Conservation (phyloP, 2,329 filamentous ascomycete species). For the Nigrospora oryzae region DNA sequence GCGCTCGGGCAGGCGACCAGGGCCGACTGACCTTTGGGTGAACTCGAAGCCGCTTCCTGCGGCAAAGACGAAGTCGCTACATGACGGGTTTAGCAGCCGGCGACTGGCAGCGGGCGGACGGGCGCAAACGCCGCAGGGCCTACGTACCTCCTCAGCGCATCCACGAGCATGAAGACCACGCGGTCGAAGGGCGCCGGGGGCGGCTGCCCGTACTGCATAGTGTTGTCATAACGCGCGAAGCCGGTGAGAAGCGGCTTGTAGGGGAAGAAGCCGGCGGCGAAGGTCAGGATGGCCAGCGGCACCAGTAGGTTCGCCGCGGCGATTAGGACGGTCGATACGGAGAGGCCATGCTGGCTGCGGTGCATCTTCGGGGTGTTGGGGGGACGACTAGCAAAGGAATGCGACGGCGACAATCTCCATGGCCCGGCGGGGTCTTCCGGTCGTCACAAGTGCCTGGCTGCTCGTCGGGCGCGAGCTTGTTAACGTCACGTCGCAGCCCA, state of each 20-base stretch:
- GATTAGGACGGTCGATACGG: conserved; percentile 35
- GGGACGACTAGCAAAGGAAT: no score
- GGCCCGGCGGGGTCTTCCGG: no score
- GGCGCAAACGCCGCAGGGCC: background rate
- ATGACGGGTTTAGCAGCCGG: background rate
- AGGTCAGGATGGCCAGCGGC: conserved; percentile 64
- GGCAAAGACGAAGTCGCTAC: conserved; percentile 87
- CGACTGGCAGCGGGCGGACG: background rate
- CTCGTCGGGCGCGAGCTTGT: no score
- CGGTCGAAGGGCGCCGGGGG: conserved; percentile 74
- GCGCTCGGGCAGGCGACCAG: background rate
- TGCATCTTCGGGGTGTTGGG: conserved; percentile 2
- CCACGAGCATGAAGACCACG: conserved; percentile 94
- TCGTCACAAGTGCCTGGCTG: no score
- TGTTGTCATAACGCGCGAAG: conserved; percentile 58
- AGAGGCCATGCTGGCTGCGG: conserved; percentile 13
- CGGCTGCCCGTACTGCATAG: conserved; percentile 40
- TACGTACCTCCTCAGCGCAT: conserved; percentile 76
- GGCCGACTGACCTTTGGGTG: conserved; percentile 66
- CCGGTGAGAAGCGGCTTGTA: conserved; percentile 93
- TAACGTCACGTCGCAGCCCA: no score
- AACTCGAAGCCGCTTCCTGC: conserved; percentile 73
- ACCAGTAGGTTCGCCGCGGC: conserved; percentile 68
- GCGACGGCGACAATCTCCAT: no score
- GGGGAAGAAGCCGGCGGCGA: conserved; percentile 90